Conservation (phyloP, 148 eudicot genomes). For the Euryodendron excelsum region DNA sequence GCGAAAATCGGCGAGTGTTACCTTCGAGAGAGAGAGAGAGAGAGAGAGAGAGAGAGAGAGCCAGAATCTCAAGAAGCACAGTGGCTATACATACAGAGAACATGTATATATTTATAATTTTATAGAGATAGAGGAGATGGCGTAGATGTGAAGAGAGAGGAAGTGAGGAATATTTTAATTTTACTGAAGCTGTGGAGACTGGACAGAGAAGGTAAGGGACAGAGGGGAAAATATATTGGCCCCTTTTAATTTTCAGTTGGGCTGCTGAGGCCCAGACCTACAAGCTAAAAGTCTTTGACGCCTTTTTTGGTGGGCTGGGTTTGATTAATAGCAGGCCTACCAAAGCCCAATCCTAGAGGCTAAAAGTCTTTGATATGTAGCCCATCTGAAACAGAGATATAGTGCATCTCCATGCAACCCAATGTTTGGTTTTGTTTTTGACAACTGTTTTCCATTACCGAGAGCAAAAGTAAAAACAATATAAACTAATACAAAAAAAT, state of each 20-base stretch:
- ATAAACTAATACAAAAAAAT: too few species aligned
- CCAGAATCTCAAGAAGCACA: not conserved
- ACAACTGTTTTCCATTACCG: too few species aligned
- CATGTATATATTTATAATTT: not conserved
- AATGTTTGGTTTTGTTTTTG: too few species aligned
- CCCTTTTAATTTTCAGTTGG: not conserved
- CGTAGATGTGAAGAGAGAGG: not conserved
- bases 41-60: constrained; percentile 1
- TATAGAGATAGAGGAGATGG: not conserved
- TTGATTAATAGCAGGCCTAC: too few species aligned
- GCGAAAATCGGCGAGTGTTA: not conserved
- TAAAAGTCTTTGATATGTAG: not conserved
- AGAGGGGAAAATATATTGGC: not conserved
- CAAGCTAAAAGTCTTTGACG: too few species aligned
- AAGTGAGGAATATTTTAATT: not conserved
- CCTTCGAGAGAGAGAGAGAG: not conserved
- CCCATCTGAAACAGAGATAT: not conserved
- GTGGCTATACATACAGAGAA: not conserved
- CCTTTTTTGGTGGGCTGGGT: too few species aligned
- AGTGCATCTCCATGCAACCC: too few species aligned
- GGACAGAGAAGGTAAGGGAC: not conserved
- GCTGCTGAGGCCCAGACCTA: too few species aligned
- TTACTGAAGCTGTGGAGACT: not conserved
- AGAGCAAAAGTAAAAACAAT: too few species aligned
- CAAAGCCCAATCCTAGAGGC: too few species aligned